Conservation (phyloP, 2,329 filamentous ascomycete genomes). For the Alternaria infectoria region DNA sequence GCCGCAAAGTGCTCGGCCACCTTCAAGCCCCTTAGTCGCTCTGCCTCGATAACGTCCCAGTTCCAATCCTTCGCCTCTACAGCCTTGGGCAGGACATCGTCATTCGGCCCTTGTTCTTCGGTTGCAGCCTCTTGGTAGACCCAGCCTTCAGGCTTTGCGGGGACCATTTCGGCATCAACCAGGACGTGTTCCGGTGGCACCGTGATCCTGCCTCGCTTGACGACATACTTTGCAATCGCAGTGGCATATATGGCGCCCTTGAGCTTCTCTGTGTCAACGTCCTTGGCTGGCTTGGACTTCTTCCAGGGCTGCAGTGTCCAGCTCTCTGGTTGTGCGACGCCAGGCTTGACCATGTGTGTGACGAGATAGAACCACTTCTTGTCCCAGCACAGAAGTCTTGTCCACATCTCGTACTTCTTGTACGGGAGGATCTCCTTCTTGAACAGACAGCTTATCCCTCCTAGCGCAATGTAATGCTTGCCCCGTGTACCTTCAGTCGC, state of each 20-base stretch:
- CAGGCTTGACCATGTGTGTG: conserved; percentile 56
- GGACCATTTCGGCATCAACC: conserved; percentile 74
- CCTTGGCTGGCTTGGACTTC: conserved; percentile 26
- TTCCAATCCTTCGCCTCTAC: conserved; percentile 57
- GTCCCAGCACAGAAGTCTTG: conserved; percentile 56
- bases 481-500: conserved; percentile 28
- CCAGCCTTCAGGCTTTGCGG: conserved; percentile 69
- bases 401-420: conserved; percentile 56
- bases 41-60: conserved; percentile 66
- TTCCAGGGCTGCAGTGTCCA: conserved; percentile 57
- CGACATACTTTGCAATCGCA: conserved; percentile 58
- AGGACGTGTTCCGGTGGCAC: conserved; percentile 82
- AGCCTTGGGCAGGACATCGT: conserved; percentile 32
- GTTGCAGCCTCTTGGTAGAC: conserved; percentile 22
- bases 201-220: conserved; percentile 70
- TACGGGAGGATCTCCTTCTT: conserved; percentile 56
- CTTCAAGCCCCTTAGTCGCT: conserved; percentile 61
- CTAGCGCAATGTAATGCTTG: conserved; percentile 51
- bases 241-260: conserved; percentile 56
- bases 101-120: conserved; percentile 17
- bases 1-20: conserved; percentile 62
- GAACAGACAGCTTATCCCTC: conserved; percentile 57
- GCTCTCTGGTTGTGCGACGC: conserved; percentile 48
- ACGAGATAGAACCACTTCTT: conserved; percentile 59
- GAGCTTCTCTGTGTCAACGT: conserved; percentile 42